Conservation (phyloP, 1,284 basidiomycete genomes). For the Paramarasmius palmivorus region DNA sequence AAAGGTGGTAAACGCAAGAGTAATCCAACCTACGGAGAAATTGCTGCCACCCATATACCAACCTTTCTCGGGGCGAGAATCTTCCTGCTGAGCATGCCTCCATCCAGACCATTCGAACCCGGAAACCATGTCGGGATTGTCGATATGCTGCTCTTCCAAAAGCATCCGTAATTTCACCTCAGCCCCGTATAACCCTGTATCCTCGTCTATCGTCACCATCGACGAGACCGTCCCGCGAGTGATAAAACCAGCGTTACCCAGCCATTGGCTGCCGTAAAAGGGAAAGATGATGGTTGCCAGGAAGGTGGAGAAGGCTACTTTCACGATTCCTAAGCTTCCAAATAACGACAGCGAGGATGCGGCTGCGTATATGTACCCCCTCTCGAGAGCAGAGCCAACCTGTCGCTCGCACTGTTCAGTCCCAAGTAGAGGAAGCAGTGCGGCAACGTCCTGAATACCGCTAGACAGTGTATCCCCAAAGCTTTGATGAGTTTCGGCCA, state of each 20-base stretch:
- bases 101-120: background rate
- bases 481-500: background rate
- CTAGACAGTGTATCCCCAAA: background rate
- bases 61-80: too few species aligned
- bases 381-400: conserved; percentile 8
- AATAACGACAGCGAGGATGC: conserved; percentile 11
- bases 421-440: conserved; percentile 10
- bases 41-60: too few species aligned
- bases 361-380: conserved; percentile 12
- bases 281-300: background rate
- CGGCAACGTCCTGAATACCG: conserved; percentile 10
- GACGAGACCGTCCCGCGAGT: background rate
- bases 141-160: background rate
- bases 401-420: conserved; percentile 11
- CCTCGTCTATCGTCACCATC: background rate
- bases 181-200: background rate
- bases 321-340: conserved; percentile 9
- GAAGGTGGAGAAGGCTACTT: conserved; percentile 7
- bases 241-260: conserved; percentile 1
- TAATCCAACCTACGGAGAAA: too few species aligned
- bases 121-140: background rate
- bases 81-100: background rate
- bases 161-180: background rate
- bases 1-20: too few species aligned
- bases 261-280: background rate